phyloP scores from a whole-genome alignment of 352 stramenopile species.

The Phytophthora multivora region DNA sequence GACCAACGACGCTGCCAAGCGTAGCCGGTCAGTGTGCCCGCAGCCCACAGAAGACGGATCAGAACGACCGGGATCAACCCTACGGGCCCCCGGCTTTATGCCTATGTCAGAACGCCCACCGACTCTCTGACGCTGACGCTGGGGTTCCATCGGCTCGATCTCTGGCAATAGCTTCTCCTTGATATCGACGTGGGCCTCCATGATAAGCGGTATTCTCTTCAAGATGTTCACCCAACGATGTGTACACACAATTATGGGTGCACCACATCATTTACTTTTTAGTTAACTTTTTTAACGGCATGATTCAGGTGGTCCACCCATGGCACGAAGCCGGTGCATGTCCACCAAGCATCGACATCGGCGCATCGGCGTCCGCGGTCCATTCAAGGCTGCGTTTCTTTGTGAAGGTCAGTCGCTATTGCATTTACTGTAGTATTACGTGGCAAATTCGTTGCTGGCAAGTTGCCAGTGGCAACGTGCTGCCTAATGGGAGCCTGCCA shows the following conservation, averaged over 20 bases:
- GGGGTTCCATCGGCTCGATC: slow-evolving; percentile 14
- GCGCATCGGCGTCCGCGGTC: background rate
- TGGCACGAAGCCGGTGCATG: background rate
- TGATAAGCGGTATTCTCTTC: slow-evolving; percentile 14
- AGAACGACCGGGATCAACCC: background rate
- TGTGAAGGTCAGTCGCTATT: background rate
- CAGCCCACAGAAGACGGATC: slow-evolving; percentile 8
- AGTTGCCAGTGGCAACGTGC: no score
- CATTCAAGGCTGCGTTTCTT: background rate
- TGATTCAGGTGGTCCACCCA: slow-evolving; percentile 2
- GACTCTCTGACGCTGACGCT: slow-evolving; percentile 26
- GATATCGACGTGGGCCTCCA: slow-evolving; percentile 39
- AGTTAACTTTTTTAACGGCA: no score
- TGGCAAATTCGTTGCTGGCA: no score
- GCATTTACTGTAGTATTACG: no score
- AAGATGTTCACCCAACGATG: slow-evolving; percentile 3
- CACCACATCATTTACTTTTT: slow-evolving; percentile 2
- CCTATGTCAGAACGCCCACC: slow-evolving; percentile 1
- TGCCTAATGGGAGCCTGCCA: no score
- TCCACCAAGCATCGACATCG: background rate
- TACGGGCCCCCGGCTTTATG: background rate
- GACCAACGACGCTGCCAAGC: slow-evolving; percentile 62
- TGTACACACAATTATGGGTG: background rate
- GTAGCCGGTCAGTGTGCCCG: slow-evolving; percentile 37
- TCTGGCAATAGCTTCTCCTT: slow-evolving; percentile 46